These are phyloP conservation scores for Sextonia rubra DNA, from an alignment of 164 flowering plant species.

Conservation along the genomic window DNA sequence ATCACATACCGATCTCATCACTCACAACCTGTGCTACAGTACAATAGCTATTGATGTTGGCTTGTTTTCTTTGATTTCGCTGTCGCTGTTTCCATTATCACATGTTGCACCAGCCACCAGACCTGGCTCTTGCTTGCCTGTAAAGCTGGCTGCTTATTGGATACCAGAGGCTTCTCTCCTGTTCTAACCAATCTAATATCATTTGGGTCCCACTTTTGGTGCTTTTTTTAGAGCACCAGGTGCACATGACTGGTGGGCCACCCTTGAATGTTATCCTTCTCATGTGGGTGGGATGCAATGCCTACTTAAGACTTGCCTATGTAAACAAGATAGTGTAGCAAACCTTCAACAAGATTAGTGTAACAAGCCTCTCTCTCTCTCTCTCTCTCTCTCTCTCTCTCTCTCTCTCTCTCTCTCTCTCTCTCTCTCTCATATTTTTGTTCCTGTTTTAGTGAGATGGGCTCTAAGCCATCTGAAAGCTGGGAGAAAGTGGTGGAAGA, in stretches of 20 bases:
- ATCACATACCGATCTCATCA: background rate
- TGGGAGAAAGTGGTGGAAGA: background rate
- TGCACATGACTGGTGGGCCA: background rate
- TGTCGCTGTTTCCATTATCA: constrained; percentile 1
- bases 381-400: background rate
- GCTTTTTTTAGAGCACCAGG: constrained; percentile 1
- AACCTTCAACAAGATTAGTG: background rate
- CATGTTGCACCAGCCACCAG: constrained; percentile 1
- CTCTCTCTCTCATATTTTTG: background rate
- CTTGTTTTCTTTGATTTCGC: constrained; percentile 4
- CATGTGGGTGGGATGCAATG: constrained; percentile 1
- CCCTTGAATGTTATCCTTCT: background rate
- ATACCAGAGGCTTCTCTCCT: background rate
- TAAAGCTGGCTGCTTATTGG: background rate
- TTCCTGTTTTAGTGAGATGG: background rate
- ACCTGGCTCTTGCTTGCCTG: background rate
- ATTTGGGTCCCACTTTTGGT: background rate
- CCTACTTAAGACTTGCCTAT: background rate
- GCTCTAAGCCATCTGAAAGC: background rate
- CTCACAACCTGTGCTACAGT: background rate
- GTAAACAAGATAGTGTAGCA: background rate
- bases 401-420: background rate
- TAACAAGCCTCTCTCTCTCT: background rate
- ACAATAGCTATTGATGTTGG: background rate
- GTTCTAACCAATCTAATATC: background rate